Evolutionary conservation across 192 early-diverging fungal species (phyloP), one percentile per base, ranked within the genome.

Genomic region (Coemansia sp.): DNA sequence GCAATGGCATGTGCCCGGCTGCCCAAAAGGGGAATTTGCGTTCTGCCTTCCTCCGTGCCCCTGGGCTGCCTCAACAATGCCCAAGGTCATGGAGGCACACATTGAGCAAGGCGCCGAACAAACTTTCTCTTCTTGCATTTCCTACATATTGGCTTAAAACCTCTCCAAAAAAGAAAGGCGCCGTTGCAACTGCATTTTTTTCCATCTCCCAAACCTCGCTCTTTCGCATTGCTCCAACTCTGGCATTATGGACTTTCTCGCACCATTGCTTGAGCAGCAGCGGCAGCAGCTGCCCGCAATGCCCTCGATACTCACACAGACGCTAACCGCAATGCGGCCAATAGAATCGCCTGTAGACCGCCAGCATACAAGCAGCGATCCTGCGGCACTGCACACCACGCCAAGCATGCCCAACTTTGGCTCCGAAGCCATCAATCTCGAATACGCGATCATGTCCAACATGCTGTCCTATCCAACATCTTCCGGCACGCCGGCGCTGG

Each of bases 391-490:
- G 40, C 70, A 51, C 16, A 49, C 51, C 36, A 71, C 52, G 34
- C 64, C 66, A 58, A 56, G 53, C 11, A 20, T 47, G 16, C 41
- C 46, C 15, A 63, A 57, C 56, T 97, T 97, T 80, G 90, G 90
- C 21, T 97, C 94, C 4, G 90, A 90, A 47, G 78, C 89, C 26
- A 82, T 88, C 56, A 95, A 90, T 59, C 80, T 92, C 30, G 94
- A 97, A 71, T 93, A 93, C 61, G 85, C 88, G 2, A 87, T 96
- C 34, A 70, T 96, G 17, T 90, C 89, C 3, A 91, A 83, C 57
- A 96, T 96, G 92, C 80, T 96, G n/a, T 71, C 82, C 28, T 81
- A 84, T 40, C 78, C 82, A n/a, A 63, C 81, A 46, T 59, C 76
- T 66, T 16, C 64, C 62, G 56, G 63, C 57, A 55, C 60, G 42